These are phyloP conservation scores for Lentinula sp. DNA, from an alignment of 768 basidiomycete species.

Conservation along the genomic window DNA sequence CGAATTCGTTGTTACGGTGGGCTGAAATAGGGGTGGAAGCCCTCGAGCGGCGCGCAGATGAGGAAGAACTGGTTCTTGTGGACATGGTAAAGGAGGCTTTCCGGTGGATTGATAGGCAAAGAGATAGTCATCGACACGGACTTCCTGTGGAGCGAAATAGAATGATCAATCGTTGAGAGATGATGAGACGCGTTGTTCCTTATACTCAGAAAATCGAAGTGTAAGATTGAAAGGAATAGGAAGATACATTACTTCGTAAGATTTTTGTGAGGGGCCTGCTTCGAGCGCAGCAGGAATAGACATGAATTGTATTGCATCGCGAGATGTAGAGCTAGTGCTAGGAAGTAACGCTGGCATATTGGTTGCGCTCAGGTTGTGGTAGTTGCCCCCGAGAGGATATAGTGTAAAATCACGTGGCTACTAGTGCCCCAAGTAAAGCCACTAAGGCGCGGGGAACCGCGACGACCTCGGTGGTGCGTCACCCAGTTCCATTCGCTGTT, in stretches of 20 bases:
- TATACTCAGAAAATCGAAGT: neutral
- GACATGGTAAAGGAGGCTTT: constrained; percentile 41
- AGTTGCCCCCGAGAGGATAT: too few species aligned
- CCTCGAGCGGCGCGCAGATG: constrained; percentile 36
- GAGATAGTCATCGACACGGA: constrained; percentile 49
- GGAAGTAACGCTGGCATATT: neutral
- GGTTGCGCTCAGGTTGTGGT: neutral
- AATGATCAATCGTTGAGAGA: neutral
- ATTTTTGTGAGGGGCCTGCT: constrained; percentile 4
- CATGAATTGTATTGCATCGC: constrained; percentile 3
- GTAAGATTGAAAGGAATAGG: neutral
- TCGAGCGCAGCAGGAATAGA: neutral
- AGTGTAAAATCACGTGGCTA: neutral
- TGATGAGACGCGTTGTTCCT: neutral
- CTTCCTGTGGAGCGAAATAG: constrained; percentile 35
- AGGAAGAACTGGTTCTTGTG: constrained; percentile 38
- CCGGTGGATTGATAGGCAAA: constrained; percentile 40
- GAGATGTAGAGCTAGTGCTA: neutral
- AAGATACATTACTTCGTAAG: constrained; percentile 4
- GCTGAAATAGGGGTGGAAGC: constrained; percentile 48
- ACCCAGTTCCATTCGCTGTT: too few species aligned
- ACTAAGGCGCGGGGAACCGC: too few species aligned
- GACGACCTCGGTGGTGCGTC: too few species aligned
- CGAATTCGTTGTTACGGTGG: constrained; percentile 16
- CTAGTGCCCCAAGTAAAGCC: too few species aligned